Evolutionary conservation across 805 yeast genomes (phyloP).

Genomic region (Candida sakaeoensis): DNA sequence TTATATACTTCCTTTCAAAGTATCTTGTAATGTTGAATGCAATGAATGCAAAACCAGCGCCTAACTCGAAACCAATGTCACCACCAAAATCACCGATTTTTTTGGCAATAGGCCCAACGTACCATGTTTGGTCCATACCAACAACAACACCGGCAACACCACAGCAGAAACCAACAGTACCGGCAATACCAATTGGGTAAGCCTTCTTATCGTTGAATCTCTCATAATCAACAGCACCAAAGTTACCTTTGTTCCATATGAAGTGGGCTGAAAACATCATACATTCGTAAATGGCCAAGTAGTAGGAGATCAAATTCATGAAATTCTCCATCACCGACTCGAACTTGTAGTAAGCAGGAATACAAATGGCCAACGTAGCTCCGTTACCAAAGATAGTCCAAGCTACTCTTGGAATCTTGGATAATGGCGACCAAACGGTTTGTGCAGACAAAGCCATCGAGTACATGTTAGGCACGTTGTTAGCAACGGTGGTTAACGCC

Average conservation of each 20-base stretch:
- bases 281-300: constrained; percentile 80
- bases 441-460: constrained; percentile 86
- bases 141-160: constrained; percentile 83
- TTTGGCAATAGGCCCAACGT: constrained; percentile 63
- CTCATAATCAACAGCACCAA: constrained; percentile 56
- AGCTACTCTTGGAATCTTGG: constrained; percentile 71
- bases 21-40: constrained; percentile 58
- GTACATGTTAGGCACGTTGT: constrained; percentile 92
- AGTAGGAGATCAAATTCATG: constrained; percentile 89
- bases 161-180: constrained; percentile 69
- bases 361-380: constrained; percentile 78
- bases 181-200: constrained; percentile 77
- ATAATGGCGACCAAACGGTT: constrained; percentile 72
- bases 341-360: constrained; percentile 81
- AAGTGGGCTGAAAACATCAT: constrained; percentile 80
- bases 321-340: constrained; percentile 72
- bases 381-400: constrained; percentile 81
- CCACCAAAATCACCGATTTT: constrained; percentile 69
- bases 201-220: constrained; percentile 54
- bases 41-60: constrained; percentile 61
- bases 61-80: constrained; percentile 83
- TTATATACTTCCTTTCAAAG: constrained; percentile 56
- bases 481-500: constrained; percentile 83
- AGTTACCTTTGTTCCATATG: constrained; percentile 63
- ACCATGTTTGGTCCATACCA: constrained; percentile 89